Base-by-base conservation (phyloP, 202 grass and related monocot species). In the Setaria italica region DNA sequence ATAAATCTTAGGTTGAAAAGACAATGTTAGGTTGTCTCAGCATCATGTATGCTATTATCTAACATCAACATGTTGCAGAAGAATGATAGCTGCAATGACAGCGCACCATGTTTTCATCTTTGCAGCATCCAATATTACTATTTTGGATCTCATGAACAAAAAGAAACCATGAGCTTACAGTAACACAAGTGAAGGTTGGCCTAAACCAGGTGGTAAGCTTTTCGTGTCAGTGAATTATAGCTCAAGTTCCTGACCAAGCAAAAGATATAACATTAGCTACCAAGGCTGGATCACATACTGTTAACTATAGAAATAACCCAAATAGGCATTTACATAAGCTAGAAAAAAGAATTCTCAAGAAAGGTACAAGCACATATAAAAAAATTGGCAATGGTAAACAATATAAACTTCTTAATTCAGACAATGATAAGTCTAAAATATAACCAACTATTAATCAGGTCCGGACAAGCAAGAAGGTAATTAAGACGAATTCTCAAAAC, bases 221-320 rank as follows among this genome's bases (percentile, higher is more conserved):
- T 85, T 92, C 97, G 93, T 76, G 84, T 90, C 82, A 99, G 83
- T 68, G 90, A 92, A 86, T 99, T 99, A 84, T 89, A 96, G 85
- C 97, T 99, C 62, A 99, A 94, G 77, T 99, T 99, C 93, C 97
- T 99, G 84, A 67, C 4, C 29, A 91, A 79, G 47, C 20, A 83
- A 16, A 89, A 66, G 43, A 63, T 72, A 63, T 67, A 81, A 42
- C 1, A 66, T 70, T 57, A 84, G 70, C 33, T 56, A 39, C 43
- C 59, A 69, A 63, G 41, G 12, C 55, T 20, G 46, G 25, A 55
- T 54, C 17, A n/a, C n/a, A n/a, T n/a, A n/a, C 25, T 54, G 50
- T 37, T 49, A 62, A 62, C 7, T 4, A 10, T 21, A 41, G 4
- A 80, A 83, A 77, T 62, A 83, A 79, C 17, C 20, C 35, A 16